phyloP scores from a whole-genome alignment of 2,329 filamentous ascomycete species.

The Fusarium subglutinans region DNA sequence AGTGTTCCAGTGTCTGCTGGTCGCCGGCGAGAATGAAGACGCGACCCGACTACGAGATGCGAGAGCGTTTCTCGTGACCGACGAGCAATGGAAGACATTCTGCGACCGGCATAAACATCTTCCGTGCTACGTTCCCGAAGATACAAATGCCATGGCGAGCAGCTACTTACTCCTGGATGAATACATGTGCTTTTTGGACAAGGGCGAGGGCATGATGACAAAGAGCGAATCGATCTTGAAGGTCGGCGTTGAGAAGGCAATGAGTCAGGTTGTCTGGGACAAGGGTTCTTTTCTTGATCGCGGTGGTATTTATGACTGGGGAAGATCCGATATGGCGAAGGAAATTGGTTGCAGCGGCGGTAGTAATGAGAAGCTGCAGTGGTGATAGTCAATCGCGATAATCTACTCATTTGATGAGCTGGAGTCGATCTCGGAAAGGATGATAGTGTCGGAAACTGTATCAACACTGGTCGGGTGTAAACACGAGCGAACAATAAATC shows the following conservation, averaged over 20 bases:
- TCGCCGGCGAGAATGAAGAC: not conserved
- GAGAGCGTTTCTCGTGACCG: not conserved
- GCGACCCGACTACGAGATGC: not conserved
- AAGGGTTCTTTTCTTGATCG: not conserved
- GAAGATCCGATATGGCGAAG: not conserved
- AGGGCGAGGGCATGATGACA: not conserved
- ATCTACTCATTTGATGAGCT: not conserved
- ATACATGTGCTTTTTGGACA: not conserved
- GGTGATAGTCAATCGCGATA: not conserved
- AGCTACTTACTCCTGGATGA: not conserved
- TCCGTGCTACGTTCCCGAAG: not conserved
- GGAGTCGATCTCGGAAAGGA: not conserved
- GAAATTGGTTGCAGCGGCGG: not conserved
- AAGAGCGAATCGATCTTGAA: not conserved
- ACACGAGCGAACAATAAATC: not conserved
- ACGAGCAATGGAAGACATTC: not conserved
- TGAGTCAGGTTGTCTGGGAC: not conserved
- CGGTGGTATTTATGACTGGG: not conserved
- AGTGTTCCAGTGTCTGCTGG: not conserved
- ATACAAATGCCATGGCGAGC: not conserved
- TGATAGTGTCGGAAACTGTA: not conserved
- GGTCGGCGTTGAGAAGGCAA: not conserved
- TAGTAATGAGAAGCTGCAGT: not conserved
- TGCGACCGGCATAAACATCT: not conserved
- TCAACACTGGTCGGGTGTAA: not conserved